Conservation (phyloP, 768 basidiomycete genomes). For the Russula emetica region DNA sequence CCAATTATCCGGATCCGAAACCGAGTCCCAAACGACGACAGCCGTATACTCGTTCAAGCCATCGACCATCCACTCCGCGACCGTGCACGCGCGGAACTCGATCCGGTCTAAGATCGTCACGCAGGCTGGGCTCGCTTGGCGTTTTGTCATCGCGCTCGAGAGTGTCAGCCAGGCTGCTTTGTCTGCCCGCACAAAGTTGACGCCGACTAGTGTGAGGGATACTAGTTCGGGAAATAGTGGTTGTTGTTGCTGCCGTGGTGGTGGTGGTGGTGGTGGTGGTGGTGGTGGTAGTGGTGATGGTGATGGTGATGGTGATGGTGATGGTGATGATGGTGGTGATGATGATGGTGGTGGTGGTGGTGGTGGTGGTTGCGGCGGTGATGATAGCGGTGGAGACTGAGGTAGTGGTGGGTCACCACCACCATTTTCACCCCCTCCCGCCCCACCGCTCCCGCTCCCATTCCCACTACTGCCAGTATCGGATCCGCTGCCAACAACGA, state of each 20-base stretch:
- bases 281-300: not conserved
- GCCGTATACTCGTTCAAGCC: constrained; percentile 18
- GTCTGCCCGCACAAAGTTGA: constrained; percentile 17
- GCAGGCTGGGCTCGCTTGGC: constrained; percentile 18
- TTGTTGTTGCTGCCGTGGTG: not conserved
- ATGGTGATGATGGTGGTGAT: not conserved
- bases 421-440: not conserved
- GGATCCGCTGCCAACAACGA: too few relatives aligned
- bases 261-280: not conserved
- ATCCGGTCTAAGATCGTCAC: constrained; percentile 23
- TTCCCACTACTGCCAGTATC: too few relatives aligned
- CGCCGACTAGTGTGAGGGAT: constrained; percentile 13
- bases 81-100: constrained; percentile 21
- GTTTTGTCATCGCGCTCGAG: not conserved
- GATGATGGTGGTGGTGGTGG: not conserved
- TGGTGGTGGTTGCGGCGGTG: not conserved
- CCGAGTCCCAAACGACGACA: constrained; percentile 23
- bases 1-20: constrained; percentile 20
- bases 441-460: not conserved
- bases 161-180: constrained; percentile 9
- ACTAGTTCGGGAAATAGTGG: constrained; percentile 15
- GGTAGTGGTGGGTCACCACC: not conserved
- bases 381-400: not conserved
- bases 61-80: constrained; percentile 13
- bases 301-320: not conserved